phyloP scores from a whole-genome alignment of 2,329 filamentous ascomycete genomes.

The Aspergillus melleus region DNA sequence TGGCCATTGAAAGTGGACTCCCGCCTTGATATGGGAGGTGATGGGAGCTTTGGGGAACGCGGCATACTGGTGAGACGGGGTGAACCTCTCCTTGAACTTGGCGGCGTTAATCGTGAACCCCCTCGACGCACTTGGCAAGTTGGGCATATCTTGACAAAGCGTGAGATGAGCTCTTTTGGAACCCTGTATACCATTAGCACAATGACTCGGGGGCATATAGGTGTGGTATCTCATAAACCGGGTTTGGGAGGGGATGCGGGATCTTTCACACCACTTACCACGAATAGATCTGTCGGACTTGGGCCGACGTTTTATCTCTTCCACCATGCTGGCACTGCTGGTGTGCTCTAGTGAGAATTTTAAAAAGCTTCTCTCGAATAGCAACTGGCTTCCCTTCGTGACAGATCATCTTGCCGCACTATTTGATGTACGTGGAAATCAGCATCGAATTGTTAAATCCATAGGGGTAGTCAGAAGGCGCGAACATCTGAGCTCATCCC shows the following conservation, averaged over 20 bases:
- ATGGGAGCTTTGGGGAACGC: constrained; percentile 38
- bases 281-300: constrained; percentile 51
- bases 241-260: background rate
- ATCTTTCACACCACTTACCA: constrained; percentile 37
- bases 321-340: constrained; percentile 53
- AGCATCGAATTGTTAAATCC: constrained; percentile 5
- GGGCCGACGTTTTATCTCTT: constrained; percentile 54
- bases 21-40: constrained; percentile 37
- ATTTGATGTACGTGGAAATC: constrained; percentile 26
- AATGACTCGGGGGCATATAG: background rate
- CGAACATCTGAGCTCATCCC: constrained; percentile 40
- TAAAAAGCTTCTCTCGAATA: constrained; percentile 53
- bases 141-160: constrained; percentile 53
- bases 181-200: constrained; percentile 38
- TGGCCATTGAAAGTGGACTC: constrained; percentile 36
- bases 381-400: constrained; percentile 55
- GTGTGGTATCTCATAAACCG: background rate
- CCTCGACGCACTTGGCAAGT: constrained; percentile 51
- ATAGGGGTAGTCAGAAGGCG: constrained; percentile 3
- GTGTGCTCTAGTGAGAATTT: constrained; percentile 52
- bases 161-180: constrained; percentile 53
- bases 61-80: constrained; percentile 35
- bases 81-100: constrained; percentile 41
- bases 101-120: constrained; percentile 42
- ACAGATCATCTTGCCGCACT: constrained; percentile 42